Evolutionary conservation across 1,139 yeast genomes (phyloP).

Genomic region (Suzukiozyma palmioleophila): DNA sequence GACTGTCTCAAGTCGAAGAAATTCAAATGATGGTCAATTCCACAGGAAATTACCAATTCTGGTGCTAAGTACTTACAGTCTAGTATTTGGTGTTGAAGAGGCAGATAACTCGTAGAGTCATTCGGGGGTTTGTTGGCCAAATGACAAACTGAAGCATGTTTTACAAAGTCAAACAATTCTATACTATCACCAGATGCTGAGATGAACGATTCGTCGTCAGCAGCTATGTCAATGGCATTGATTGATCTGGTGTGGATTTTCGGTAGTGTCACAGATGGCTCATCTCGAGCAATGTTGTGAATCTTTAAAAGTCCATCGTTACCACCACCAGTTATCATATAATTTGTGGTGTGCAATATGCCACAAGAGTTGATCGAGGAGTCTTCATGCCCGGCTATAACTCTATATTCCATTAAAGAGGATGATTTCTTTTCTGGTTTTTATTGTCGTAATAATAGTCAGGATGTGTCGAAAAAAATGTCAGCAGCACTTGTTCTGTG

Average conservation of each 20-base stretch:
- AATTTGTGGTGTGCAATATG: conserved; percentile 15
- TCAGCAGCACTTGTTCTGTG: too few species aligned
- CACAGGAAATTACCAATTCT: conserved; percentile 19
- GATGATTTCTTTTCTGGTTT: neutral
- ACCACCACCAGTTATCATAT: conserved; percentile 23
- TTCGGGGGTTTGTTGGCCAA: neutral
- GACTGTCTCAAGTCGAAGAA: conserved; percentile 11
- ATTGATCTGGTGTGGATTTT: conserved; percentile 16
- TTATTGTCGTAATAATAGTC: too few species aligned
- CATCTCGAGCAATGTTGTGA: conserved; percentile 11
- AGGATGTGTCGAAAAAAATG: too few species aligned
- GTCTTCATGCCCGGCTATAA: conserved; percentile 7
- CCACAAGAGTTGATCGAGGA: conserved; percentile 20
- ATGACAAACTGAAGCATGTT: conserved; percentile 9
- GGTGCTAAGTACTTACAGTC: conserved; percentile 12
- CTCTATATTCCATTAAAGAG: conserved; percentile 7
- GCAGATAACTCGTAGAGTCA: neutral
- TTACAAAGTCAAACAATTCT: conserved; percentile 15
- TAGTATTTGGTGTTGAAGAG: conserved; percentile 8
- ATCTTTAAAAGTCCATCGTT: conserved; percentile 17
- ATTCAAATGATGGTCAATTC: conserved; percentile 11
- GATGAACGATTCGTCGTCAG: conserved; percentile 9
- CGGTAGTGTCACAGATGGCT: conserved; percentile 11
- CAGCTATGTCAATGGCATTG: conserved; percentile 15
- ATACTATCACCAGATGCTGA: conserved; percentile 8